phyloP scores from a whole-genome alignment of 257 asterid species.

The Misopates orontium region DNA sequence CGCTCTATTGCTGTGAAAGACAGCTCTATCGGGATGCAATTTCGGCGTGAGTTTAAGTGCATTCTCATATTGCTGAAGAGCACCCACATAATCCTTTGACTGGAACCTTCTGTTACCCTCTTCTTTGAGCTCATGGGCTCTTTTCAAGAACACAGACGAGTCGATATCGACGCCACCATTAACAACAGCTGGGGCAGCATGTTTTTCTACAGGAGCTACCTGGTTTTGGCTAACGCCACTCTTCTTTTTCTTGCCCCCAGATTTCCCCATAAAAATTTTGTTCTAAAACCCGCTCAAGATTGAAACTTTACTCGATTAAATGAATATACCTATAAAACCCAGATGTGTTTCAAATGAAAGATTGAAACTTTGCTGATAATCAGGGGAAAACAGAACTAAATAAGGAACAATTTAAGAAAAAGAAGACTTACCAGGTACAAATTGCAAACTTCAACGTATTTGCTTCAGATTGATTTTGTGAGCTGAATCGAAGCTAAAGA shows the following conservation, averaged over 20 bases:
- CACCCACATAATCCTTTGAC: constrained; percentile 75
- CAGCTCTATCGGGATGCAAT: constrained; percentile 82
- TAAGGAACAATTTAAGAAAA: background rate
- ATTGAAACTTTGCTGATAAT: constrained; percentile 14
- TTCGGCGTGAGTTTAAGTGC: constrained; percentile 82
- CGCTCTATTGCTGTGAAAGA: constrained; percentile 90
- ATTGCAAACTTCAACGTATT: background rate
- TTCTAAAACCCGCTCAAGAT: constrained; percentile 25
- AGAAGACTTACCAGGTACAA: constrained; percentile 39
- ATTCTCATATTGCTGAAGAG: constrained; percentile 74
- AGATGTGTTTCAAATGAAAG: constrained; percentile 8
- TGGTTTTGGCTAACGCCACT: constrained; percentile 40
- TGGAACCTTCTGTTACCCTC: constrained; percentile 88
- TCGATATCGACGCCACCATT: constrained; percentile 66
- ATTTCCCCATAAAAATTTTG: constrained; percentile 75
- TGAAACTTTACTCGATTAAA: constrained; percentile 30
- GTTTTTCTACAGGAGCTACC: constrained; percentile 24
- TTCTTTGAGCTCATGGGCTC: constrained; percentile 91
- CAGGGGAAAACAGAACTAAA: constrained; percentile 4
- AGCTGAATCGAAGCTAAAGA: constrained; percentile 6
- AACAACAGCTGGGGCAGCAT: constrained; percentile 43
- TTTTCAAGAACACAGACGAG: constrained; percentile 61
- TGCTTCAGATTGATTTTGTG: constrained; percentile 24
- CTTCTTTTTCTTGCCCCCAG: constrained; percentile 88
- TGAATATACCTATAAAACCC: background rate